A percentile compares a stretch with the other conserved stretches of the same genome.
Evolutionary conservation across 345 rosid genomes (phyloP).

Genomic region (Linum tenue): DNA sequence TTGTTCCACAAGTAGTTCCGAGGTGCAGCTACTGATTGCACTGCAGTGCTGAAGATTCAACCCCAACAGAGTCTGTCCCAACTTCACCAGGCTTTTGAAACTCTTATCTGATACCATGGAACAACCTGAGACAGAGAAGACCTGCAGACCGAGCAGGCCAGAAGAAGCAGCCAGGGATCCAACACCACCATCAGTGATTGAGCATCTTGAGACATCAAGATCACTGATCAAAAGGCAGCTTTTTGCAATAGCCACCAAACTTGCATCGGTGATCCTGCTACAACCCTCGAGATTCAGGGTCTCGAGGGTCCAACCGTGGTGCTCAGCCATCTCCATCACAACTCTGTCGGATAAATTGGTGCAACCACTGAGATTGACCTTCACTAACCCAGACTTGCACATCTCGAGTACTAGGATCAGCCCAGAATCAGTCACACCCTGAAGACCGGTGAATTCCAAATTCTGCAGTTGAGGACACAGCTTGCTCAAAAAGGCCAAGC

Average conservation of each 20-base stretch:
- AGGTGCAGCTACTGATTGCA: slow-evolving; percentile 37
- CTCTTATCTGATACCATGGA: slow-evolving; percentile 44
- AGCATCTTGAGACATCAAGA: slow-evolving; percentile 53
- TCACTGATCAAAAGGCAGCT: slow-evolving; percentile 46
- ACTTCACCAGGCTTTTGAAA: slow-evolving; percentile 28
- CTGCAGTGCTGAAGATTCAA: slow-evolving; percentile 62
- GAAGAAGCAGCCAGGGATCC: slow-evolving; percentile 41
- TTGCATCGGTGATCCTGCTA: slow-evolving; percentile 55
- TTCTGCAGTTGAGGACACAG: slow-evolving; percentile 65
- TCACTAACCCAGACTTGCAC: slow-evolving; percentile 47
- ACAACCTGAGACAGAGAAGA: slow-evolving; percentile 53
- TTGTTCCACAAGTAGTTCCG: slow-evolving; percentile 38
- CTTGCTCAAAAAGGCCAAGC: slow-evolving; percentile 58
- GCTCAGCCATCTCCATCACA: slow-evolving; percentile 31
- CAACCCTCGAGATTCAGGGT: slow-evolving; percentile 56
- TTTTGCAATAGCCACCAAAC: slow-evolving; percentile 46
- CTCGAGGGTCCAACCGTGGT: slow-evolving; percentile 56
- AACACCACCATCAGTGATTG: slow-evolving; percentile 45
- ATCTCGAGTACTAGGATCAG: slow-evolving; percentile 40
- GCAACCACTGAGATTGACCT: slow-evolving; percentile 53
- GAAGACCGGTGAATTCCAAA: slow-evolving; percentile 59
- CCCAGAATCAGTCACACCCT: slow-evolving; percentile 64
- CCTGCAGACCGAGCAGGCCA: slow-evolving; percentile 38
- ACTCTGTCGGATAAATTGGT: slow-evolving; percentile 48
- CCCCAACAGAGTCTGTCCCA: slow-evolving; percentile 49